Percentiles rank a stretch among this genome's conserved stretches.
These are phyloP conservation scores for Leccinum cinnamomeum DNA, from an alignment of 1,284 basidiomycete species.

Conservation along the genomic window DNA sequence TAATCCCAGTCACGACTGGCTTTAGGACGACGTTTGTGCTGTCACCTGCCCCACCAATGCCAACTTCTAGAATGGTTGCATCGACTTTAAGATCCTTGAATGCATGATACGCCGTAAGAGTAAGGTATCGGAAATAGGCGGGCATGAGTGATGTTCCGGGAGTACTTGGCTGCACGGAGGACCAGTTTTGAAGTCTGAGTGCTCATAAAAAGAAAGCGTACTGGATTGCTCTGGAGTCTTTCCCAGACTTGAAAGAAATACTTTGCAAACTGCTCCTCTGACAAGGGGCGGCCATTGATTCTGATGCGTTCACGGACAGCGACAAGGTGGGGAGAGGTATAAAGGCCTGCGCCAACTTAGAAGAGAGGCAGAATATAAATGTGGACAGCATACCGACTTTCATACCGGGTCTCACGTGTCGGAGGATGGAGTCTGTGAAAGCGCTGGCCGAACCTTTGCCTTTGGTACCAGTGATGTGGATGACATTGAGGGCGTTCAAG, in stretches of 20 bases:
- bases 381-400: slow-evolving; percentile 58
- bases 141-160: slow-evolving; percentile 73
- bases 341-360: slow-evolving; percentile 63
- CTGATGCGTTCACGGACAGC: slow-evolving; percentile 96
- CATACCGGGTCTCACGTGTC: slow-evolving; percentile 61
- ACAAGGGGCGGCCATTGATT: slow-evolving; percentile 88
- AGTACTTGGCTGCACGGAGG: slow-evolving; percentile 43
- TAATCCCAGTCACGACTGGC: slow-evolving; percentile 88
- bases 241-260: slow-evolving; percentile 99
- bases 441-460: slow-evolving; percentile 98
- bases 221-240: slow-evolving; percentile 65
- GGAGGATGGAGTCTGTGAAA: slow-evolving; percentile 79
- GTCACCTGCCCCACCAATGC: slow-evolving; percentile 93
- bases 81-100: slow-evolving; percentile 82
- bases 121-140: slow-evolving; percentile 93
- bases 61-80: slow-evolving; percentile 95
- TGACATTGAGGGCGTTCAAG: slow-evolving; percentile 90
- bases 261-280: slow-evolving; percentile 84
- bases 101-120: slow-evolving; percentile 89
- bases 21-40: slow-evolving; percentile 95
- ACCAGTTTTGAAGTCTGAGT: slow-evolving; percentile 1
- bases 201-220: slow-evolving; percentile 10
- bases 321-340: slow-evolving; percentile 96
- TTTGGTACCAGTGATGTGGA: slow-evolving; percentile 98
- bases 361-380: slow-evolving; percentile 1